phyloP scores from a whole-genome alignment of 2,329 filamentous ascomycete species.

The Calcarisporium arbuscula region DNA sequence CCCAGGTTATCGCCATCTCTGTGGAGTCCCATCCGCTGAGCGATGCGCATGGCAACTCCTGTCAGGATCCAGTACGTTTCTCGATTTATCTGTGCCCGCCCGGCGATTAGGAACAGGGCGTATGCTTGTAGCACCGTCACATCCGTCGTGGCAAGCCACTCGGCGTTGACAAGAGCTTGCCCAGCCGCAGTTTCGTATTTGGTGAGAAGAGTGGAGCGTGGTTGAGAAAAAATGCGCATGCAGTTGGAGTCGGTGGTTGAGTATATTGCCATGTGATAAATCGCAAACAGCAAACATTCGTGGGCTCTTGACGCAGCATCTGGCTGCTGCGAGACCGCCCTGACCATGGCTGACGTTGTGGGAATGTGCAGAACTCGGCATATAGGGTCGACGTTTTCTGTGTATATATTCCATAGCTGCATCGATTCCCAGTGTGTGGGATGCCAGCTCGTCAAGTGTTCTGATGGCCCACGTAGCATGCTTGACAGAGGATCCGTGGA shows the following conservation, averaged over 20 bases:
- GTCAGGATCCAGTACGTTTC: conserved; percentile 43
- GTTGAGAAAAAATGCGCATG: conserved; percentile 24
- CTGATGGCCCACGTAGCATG: conserved; percentile 1
- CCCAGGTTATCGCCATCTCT: conserved; percentile 32
- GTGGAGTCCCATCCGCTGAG: conserved; percentile 47
- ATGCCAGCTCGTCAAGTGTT: conserved; percentile 12
- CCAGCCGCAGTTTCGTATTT: conserved; percentile 35
- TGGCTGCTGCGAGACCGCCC: conserved; percentile 11
- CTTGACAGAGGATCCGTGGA: neutral
- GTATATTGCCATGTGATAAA: conserved; percentile 32
- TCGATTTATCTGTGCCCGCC: conserved; percentile 34
- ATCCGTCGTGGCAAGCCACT: conserved; percentile 44
- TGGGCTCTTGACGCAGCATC: conserved; percentile 17
- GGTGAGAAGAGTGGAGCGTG: conserved; percentile 26
- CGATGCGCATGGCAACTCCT: conserved; percentile 44
- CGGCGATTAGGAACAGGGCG: conserved; percentile 36
- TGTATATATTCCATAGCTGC: conserved; percentile 17
- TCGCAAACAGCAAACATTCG: conserved; percentile 36
- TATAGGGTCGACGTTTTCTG: conserved; percentile 18
- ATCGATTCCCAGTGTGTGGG: conserved; percentile 15
- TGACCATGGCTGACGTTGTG: conserved; percentile 14
- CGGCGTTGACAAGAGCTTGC: conserved; percentile 42
- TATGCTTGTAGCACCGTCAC: conserved; percentile 48
- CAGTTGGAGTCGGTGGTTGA: conserved; percentile 38
- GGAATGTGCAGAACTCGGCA: conserved; percentile 20